These are phyloP conservation scores for Myxozyma geophila DNA, from an alignment of 805 yeast species.

Conservation along the genomic window DNA sequence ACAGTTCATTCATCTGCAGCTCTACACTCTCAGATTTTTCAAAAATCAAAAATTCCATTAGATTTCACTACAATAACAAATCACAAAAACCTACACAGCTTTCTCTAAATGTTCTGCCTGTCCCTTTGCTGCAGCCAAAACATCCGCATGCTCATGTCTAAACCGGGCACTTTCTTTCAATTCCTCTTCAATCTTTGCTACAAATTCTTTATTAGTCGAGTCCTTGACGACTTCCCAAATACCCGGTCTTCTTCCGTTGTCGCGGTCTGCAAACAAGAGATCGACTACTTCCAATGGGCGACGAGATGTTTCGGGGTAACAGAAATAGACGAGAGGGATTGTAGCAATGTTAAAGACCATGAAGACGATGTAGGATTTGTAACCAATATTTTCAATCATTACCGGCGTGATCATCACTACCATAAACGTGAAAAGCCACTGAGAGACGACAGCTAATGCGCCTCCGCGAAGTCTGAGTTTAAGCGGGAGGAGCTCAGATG, in stretches of 20 bases:
- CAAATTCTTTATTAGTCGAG: slow-evolving; percentile 23
- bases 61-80: no score
- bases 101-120: slow-evolving; percentile 17
- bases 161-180: slow-evolving; percentile 14
- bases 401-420: slow-evolving; percentile 62
- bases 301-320: slow-evolving; percentile 67
- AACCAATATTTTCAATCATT: slow-evolving; percentile 54
- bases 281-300: slow-evolving; percentile 53
- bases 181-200: slow-evolving; percentile 15
- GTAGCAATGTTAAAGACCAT: slow-evolving; percentile 57
- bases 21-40: no score
- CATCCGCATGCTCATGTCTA: slow-evolving; percentile 13
- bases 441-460: slow-evolving; percentile 58
- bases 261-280: slow-evolving; percentile 39
- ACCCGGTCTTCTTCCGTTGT: slow-evolving; percentile 23
- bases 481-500: slow-evolving; percentile 64
- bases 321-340: slow-evolving; percentile 51
- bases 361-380: slow-evolving; percentile 66
- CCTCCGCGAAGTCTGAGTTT: slow-evolving; percentile 58
- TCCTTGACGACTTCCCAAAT: slow-evolving; percentile 24
- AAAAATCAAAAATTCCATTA: not conserved
- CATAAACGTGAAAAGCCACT: slow-evolving; percentile 63
- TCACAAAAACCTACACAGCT: not conserved
- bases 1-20: no score
- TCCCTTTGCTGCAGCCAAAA: slow-evolving; percentile 17